Evolutionary conservation across 2,329 filamentous ascomycete genomes (phyloP).

Genomic region (Pezicula neosporulosa): DNA sequence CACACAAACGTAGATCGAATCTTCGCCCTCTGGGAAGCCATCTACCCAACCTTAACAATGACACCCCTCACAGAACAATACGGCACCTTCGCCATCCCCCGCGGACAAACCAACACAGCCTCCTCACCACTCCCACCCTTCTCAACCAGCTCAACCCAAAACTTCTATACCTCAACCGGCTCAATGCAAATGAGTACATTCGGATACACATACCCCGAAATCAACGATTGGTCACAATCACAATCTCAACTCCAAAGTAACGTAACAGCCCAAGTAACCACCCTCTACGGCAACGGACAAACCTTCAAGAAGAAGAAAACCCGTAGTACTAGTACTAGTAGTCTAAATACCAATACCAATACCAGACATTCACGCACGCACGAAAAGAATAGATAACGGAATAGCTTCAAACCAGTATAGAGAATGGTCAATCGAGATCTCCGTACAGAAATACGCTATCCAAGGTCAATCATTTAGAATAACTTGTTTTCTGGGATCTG

Average conservation of each 20-base stretch:
- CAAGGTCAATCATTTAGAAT: slow-evolving; percentile 18
- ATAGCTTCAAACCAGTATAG: neutral
- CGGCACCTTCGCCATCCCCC: slow-evolving; percentile 27
- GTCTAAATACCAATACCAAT: no score
- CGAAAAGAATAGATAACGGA: neutral
- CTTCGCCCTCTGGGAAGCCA: slow-evolving; percentile 47
- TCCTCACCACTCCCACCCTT: slow-evolving; percentile 32
- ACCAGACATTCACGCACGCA: no score
- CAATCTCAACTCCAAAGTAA: slow-evolving; percentile 56
- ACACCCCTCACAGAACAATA: slow-evolving; percentile 26
- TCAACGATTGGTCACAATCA: slow-evolving; percentile 46
- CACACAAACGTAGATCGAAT: slow-evolving; percentile 59
- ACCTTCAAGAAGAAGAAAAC: slow-evolving; percentile 2
- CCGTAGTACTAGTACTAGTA: no score
- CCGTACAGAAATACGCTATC: slow-evolving; percentile 23
- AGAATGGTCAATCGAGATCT: slow-evolving; percentile 19
- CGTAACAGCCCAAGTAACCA: slow-evolving; percentile 55
- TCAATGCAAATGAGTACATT: slow-evolving; percentile 29
- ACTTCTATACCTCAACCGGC: slow-evolving; percentile 40
- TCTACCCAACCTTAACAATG: slow-evolving; percentile 30
- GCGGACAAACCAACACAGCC: slow-evolving; percentile 28
- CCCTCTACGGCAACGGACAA: slow-evolving; percentile 36
- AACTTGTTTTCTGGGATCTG: slow-evolving; percentile 17
- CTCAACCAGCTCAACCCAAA: slow-evolving; percentile 39
- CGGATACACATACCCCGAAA: slow-evolving; percentile 14